phyloP scores from a whole-genome alignment of 2,329 filamentous ascomycete species.

The Colletotrichum magnum region DNA sequence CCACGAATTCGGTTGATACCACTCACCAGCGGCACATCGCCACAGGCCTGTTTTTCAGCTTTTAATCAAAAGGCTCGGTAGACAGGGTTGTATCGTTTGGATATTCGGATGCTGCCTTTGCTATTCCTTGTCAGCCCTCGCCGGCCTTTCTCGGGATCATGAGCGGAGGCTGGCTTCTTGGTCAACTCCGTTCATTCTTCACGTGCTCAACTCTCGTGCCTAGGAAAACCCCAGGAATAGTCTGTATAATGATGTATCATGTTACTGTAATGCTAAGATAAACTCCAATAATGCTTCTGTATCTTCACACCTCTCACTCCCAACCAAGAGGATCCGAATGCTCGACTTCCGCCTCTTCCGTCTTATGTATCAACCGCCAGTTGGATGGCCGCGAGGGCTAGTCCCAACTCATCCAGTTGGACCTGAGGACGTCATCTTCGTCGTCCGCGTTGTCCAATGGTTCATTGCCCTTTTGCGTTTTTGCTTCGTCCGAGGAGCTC shows the following conservation, averaged over 20 bases:
- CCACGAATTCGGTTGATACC: too few species aligned
- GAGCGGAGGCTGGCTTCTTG: too few species aligned
- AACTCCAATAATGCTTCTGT: slow-evolving; percentile 17
- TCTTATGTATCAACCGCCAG: background rate
- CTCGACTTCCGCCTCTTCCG: background rate
- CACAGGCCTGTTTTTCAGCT: too few species aligned
- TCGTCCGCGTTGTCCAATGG: background rate
- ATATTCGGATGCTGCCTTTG: too few species aligned
- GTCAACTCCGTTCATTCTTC: too few species aligned
- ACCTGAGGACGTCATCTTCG: slow-evolving; percentile 35
- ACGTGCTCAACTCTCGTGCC: too few species aligned
- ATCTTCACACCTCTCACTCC: background rate
- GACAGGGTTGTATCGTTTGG: too few species aligned
- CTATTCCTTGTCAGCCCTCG: too few species aligned
- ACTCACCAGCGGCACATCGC: too few species aligned
- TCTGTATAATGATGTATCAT: slow-evolving; percentile 17
- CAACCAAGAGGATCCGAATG: background rate
- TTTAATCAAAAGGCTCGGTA: too few species aligned
- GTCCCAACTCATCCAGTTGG: slow-evolving; percentile 41
- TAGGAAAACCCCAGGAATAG: background rate
- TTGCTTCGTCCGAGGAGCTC: slow-evolving; percentile 43
- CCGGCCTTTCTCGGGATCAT: too few species aligned
- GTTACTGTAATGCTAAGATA: slow-evolving; percentile 5
- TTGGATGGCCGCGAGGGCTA: slow-evolving; percentile 14
- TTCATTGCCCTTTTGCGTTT: slow-evolving; percentile 21